A percentile compares a stretch with the other conserved stretches of the same genome.
These are phyloP conservation scores for Podaxis rugospora DNA, from an alignment of 768 basidiomycete genomes.

Conservation along the genomic window DNA sequence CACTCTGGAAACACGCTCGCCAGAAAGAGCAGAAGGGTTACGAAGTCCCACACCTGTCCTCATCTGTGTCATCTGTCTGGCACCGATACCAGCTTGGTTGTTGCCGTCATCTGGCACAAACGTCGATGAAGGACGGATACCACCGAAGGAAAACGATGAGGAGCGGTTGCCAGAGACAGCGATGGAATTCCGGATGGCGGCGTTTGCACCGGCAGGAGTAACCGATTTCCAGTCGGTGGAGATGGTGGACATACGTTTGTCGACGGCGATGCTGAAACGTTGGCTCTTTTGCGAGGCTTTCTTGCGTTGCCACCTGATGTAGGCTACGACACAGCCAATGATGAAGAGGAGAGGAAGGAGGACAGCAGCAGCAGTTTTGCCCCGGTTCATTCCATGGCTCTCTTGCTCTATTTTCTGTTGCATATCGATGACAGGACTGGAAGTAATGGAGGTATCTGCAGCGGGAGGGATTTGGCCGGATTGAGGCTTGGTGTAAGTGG, in stretches of 20 bases:
- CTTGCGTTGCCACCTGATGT: slow-evolving; percentile 50
- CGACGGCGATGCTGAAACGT: slow-evolving; percentile 62
- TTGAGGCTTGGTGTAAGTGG: slow-evolving; percentile 47
- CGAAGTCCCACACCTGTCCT: slow-evolving; percentile 51
- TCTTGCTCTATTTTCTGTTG: slow-evolving; percentile 27
- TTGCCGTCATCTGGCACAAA: slow-evolving; percentile 38
- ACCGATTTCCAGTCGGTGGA: slow-evolving; percentile 75
- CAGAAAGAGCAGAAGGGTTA: slow-evolving; percentile 33
- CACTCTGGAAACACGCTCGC: slow-evolving; percentile 49
- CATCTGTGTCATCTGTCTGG: slow-evolving; percentile 36
- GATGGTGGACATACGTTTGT: slow-evolving; percentile 83
- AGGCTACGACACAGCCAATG: slow-evolving; percentile 35
- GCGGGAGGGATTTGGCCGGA: slow-evolving; percentile 30
- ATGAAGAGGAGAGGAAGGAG: slow-evolving; percentile 59
- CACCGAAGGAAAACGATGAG: slow-evolving; percentile 55
- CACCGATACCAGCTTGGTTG: slow-evolving; percentile 39
- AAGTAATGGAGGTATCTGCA: slow-evolving; percentile 28
- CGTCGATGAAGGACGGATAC: slow-evolving; percentile 44
- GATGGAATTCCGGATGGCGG: slow-evolving; percentile 69
- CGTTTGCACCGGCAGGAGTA: slow-evolving; percentile 62
- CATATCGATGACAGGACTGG: slow-evolving; percentile 37
- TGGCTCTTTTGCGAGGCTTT: slow-evolving; percentile 47
- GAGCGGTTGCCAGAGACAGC: slow-evolving; percentile 37
- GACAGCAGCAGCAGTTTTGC: slow-evolving; percentile 64
- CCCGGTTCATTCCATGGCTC: slow-evolving; percentile 30